Evolutionary conservation across 805 yeast genomes (phyloP), one percentile per base, ranked within the genome.

Genomic region (Wickerhamiella brachini): DNA sequence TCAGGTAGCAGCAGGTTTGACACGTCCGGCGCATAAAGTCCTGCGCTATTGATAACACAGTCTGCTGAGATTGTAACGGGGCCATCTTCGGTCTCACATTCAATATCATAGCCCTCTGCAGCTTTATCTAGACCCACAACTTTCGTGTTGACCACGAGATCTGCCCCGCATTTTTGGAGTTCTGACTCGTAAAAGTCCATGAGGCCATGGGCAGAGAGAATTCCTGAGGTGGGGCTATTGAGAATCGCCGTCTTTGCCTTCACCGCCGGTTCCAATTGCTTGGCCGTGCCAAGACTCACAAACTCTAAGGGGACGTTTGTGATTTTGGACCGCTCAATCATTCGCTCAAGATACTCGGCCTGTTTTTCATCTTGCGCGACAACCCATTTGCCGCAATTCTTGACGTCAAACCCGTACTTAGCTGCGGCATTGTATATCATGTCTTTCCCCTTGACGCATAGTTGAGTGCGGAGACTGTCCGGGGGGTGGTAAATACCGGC

Each of bases 401-500:
- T 58, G 60, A 80, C 65, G n/a, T 77, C 79, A 2, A 85, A 80
- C 12, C 74, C 82, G n/a, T 69, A 67, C 39, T 63, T 64, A 13
- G 60, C 58, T 1, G 68, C 69, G 5, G 65, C 66, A 15, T 69
- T 68, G 62, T 87, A 88, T 12, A 88, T 71, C 64, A 80, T 65
- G 13, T 78, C 65, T 58, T 84, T 87, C 0, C 97, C 97, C 39
- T 75, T 72, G 34, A 88, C 70, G 59, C 96, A 89, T 26, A 88
- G 66, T 56, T 71, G 66, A 0, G 85, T 78, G 61, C 85, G 83
- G 50, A 89, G 69, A 2, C 83, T 74, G 52, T 77, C 76, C 9
- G 70, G 67, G 0, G 95, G 94, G 60, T 85, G 83, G 63, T 89
- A 89, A 6, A 88, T 60, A 0, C 95, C 96, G 0, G 95, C 95